Base-by-base conservation (phyloP, 176 grass and related monocot species). In the Oryza punctata region DNA sequence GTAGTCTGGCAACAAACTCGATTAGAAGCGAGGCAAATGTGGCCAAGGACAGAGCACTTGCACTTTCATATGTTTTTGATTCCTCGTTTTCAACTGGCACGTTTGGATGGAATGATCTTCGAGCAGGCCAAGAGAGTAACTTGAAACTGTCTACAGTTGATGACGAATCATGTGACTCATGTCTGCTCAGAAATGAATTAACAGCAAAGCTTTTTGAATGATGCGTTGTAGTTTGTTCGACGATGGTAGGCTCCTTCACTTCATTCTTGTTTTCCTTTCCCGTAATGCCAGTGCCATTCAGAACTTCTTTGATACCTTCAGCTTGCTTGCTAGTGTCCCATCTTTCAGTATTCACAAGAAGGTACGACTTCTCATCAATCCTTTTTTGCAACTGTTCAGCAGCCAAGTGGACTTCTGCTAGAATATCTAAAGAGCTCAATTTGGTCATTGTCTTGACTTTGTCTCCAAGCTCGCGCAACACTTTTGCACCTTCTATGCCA, bases 21-120 rank as follows among this genome's bases (percentile, higher is more conserved):
- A 99, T 99, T 61, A 96, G 87, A 85, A 96, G 96, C 0, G 93
- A 99, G 60, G 89, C 49, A 63, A 99, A 99, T 61, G 96, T 99
- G 33, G 96, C 93, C 70, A 99, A 78, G 23, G 96, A 96, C 91
- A 96, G 83, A 57, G 93, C 89, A 90, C 97, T 99, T 52, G 97
- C 93, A 80, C 97, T 99, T 75, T 92, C 93, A 10, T 99, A 96
- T 65, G 89, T 96, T 89, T 70, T 90, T 27, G 91, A 88, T 40
- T 91, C 93, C 40, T 94, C 81, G 64, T 90, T 88, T 75, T 76
- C 89, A 45, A 70, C 67, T 43, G 85, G 45, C 29, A 84, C 9
- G 33, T 91, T 89, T 60, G 84, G 88, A 84, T 81, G 73, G 70
- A 96, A 94, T 44, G 97, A 99, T 82, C 54, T 85, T 71, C 89